phyloP scores from a whole-genome alignment of 2,329 filamentous ascomycete genomes.

The Pleomassaria siparia region DNA sequence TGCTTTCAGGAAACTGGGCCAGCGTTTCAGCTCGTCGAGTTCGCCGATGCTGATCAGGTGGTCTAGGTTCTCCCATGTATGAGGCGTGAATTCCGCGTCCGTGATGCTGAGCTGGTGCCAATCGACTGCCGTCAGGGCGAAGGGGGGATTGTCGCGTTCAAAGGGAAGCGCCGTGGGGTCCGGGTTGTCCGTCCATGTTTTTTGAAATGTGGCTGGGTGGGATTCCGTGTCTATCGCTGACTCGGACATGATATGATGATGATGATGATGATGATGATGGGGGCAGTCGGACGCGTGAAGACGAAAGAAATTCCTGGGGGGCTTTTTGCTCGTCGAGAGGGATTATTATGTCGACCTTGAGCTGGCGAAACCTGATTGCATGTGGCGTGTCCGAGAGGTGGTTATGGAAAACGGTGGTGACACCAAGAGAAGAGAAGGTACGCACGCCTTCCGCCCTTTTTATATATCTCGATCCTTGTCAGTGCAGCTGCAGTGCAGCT shows the following conservation, averaged over 20 bases:
- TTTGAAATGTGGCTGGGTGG: slow-evolving; percentile 32
- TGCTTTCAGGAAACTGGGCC: slow-evolving; percentile 59
- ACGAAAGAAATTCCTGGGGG: background rate
- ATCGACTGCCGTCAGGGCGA: slow-evolving; percentile 37
- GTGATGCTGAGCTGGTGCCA: slow-evolving; percentile 36
- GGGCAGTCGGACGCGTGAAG: too few species aligned
- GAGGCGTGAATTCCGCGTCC: slow-evolving; percentile 36
- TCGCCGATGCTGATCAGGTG: slow-evolving; percentile 48
- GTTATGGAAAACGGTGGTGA: slow-evolving; percentile 1
- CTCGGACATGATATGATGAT: background rate
- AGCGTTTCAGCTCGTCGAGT: slow-evolving; percentile 59
- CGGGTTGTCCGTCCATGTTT: slow-evolving; percentile 30
- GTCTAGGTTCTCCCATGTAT: slow-evolving; percentile 37
- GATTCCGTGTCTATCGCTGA: slow-evolving; percentile 23
- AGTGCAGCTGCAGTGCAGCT: slow-evolving; percentile 2
- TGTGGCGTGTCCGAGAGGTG: background rate
- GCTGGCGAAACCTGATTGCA: background rate
- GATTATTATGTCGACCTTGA: background rate
- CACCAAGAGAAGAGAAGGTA: background rate
- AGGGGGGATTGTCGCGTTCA: slow-evolving; percentile 36
- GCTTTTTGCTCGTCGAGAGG: background rate
- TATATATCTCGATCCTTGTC: background rate
- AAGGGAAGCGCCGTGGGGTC: slow-evolving; percentile 40
- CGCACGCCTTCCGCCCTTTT: slow-evolving; percentile 2
- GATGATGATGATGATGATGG: background rate